These are phyloP conservation scores for Ceratobasidium sp. DNA, from an alignment of 1,284 basidiomycete species.

Conservation along the genomic window DNA sequence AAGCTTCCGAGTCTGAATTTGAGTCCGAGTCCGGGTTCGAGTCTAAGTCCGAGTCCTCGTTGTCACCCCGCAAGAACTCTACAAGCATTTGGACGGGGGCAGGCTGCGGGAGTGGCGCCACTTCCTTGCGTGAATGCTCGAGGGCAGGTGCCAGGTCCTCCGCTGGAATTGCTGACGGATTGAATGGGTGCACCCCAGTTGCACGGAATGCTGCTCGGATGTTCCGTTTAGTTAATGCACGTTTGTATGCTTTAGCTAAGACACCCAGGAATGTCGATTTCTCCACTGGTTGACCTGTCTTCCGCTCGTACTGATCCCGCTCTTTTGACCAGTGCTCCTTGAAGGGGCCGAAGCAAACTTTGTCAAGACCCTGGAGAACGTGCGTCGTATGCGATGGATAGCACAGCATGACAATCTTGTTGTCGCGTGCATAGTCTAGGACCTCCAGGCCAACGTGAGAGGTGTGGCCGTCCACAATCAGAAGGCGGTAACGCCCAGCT, in stretches of 20 bases:
- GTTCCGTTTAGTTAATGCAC: conserved; percentile 18
- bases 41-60: conserved; percentile 47
- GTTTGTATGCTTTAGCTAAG: not conserved
- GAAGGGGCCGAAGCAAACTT: conserved; percentile 43
- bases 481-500: conserved; percentile 52
- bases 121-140: not conserved
- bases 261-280: conserved; percentile 55
- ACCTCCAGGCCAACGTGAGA: conserved; percentile 60
- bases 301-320: conserved; percentile 49
- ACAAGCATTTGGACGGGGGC: not conserved
- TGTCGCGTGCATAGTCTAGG: conserved; percentile 55
- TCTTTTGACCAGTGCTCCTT: conserved; percentile 41
- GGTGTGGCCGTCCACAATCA: conserved; percentile 61
- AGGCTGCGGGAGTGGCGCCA: conserved; percentile 3
- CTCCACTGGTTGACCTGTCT: conserved; percentile 45
- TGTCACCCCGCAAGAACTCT: conserved; percentile 42
- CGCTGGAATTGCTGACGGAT: not conserved
- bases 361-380: conserved; percentile 50
- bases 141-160: not conserved
- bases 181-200: conserved; percentile 36
- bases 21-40: too few relatives aligned
- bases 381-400: conserved; percentile 59
- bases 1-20: too few relatives aligned
- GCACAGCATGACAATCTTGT: conserved; percentile 59
- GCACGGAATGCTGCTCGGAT: conserved; percentile 36